Evolutionary conservation across 176 grass and related monocot species (phyloP).

Genomic region (Thinopyrum elongatum): DNA sequence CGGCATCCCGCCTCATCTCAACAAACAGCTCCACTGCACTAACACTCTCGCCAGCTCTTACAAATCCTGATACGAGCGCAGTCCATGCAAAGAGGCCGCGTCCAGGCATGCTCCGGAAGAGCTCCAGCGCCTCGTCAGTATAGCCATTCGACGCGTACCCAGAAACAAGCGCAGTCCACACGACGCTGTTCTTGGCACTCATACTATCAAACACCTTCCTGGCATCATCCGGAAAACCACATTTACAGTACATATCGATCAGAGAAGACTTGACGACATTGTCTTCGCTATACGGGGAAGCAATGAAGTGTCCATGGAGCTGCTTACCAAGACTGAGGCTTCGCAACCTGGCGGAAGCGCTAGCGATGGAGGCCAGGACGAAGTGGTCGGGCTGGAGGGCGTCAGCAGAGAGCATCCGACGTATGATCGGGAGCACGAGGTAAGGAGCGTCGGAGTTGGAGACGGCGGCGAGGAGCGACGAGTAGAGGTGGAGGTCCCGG

Average conservation of each 20-base stretch:
- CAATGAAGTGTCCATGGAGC: constrained; percentile 48
- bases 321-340: constrained; percentile 68
- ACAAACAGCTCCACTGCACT: constrained; percentile 50
- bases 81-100: constrained; percentile 76
- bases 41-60: constrained; percentile 51
- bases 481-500: constrained; percentile 66
- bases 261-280: constrained; percentile 70
- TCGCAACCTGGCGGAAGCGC: constrained; percentile 37
- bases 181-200: constrained; percentile 50
- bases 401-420: constrained; percentile 52
- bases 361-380: constrained; percentile 59
- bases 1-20: constrained; percentile 59
- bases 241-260: constrained; percentile 88
- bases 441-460: constrained; percentile 42
- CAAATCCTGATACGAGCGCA: constrained; percentile 69
- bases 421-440: constrained; percentile 45
- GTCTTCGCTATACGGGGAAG: constrained; percentile 47
- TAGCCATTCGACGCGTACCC: constrained; percentile 55
- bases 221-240: constrained; percentile 45
- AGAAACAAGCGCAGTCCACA: constrained; percentile 77
- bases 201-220: constrained; percentile 75
- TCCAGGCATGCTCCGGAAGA: constrained; percentile 63
- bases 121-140: constrained; percentile 39
- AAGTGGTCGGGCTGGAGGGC: constrained; percentile 61
- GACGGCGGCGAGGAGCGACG: constrained; percentile 59